A percentile compares a stretch with the other conserved stretches of the same genome.
Evolutionary conservation across 768 basidiomycete genomes (phyloP).

Genomic region (Leucogyrophana mollusca): DNA sequence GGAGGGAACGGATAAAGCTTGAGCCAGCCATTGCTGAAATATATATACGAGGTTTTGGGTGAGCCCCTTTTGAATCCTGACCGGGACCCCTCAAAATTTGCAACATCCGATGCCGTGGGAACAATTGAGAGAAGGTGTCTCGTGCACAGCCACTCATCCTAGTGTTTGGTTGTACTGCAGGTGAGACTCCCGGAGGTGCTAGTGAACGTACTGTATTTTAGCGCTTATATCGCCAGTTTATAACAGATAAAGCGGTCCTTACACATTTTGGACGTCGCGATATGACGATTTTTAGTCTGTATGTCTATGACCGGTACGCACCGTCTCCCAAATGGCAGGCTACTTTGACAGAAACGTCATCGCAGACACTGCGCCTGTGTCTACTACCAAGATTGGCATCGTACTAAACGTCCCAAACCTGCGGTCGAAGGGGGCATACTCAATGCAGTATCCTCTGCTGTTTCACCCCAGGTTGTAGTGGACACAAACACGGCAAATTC

Average conservation of each 20-base stretch:
- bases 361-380: conserved; percentile 86
- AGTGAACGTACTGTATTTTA: no score
- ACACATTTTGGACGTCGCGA: neutral
- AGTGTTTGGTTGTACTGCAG: no score
- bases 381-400: conserved; percentile 96
- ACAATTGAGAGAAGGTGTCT: no score
- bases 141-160: no score
- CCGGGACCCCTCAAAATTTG: no score
- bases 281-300: conserved; percentile 91
- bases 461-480: conserved; percentile 37
- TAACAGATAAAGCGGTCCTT: no score
- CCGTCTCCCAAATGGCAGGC: neutral
- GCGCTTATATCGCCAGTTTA: no score
- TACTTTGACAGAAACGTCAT: conserved; percentile 4
- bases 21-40: no score
- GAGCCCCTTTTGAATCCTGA: no score
- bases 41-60: no score
- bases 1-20: neutral
- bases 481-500: conserved; percentile 30
- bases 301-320: conserved; percentile 86
- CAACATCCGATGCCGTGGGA: no score
- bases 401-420: conserved; percentile 68
- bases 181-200: no score
- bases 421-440: conserved; percentile 74
- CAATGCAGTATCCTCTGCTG: conserved; percentile 75